A percentile compares a stretch with the other conserved stretches of the same genome.
Evolutionary conservation across 1,284 basidiomycete genomes (phyloP).

Genomic region (Spongiforma sp.): DNA sequence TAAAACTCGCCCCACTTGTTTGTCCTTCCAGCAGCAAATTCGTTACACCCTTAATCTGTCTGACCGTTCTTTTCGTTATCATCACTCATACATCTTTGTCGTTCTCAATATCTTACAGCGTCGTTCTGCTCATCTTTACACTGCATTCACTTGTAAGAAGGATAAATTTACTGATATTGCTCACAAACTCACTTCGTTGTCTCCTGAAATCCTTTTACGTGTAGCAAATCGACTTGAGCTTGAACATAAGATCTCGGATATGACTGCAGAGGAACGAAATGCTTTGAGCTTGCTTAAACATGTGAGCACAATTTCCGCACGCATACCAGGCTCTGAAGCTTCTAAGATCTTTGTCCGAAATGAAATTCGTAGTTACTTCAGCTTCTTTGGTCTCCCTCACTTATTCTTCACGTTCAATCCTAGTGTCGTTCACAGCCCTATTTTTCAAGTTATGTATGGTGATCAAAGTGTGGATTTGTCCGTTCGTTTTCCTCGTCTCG

Average conservation of each 20-base stretch:
- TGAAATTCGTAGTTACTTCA: conserved; percentile 16
- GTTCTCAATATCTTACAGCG: conserved; percentile 6
- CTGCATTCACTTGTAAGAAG: conserved; percentile 3
- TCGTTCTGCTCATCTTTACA: conserved; percentile 9
- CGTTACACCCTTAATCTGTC: not conserved
- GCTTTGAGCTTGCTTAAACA: not conserved
- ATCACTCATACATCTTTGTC: conserved; percentile 14
- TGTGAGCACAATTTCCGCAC: conserved; percentile 14
- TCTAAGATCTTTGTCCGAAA: conserved; percentile 15
- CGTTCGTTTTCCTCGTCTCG: not conserved
- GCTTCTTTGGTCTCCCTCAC: conserved; percentile 13
- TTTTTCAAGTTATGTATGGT: conserved; percentile 22
- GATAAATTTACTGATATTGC: not conserved
- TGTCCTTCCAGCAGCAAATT: not conserved
- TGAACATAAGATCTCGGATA: conserved; percentile 1
- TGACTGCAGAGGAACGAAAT: conserved; percentile 1
- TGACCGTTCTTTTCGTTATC: conserved; percentile 8
- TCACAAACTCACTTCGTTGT: not conserved
- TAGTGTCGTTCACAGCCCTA: conserved; percentile 11
- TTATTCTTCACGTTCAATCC: conserved; percentile 22
- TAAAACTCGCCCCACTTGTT: not conserved
- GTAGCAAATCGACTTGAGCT: not conserved
- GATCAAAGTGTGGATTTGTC: conserved; percentile 7
- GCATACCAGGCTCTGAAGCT: conserved; percentile 14
- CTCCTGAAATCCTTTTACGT: not conserved